phyloP scores from a whole-genome alignment of 805 yeast species.

The Metschnikowia drakensbergensis region DNA sequence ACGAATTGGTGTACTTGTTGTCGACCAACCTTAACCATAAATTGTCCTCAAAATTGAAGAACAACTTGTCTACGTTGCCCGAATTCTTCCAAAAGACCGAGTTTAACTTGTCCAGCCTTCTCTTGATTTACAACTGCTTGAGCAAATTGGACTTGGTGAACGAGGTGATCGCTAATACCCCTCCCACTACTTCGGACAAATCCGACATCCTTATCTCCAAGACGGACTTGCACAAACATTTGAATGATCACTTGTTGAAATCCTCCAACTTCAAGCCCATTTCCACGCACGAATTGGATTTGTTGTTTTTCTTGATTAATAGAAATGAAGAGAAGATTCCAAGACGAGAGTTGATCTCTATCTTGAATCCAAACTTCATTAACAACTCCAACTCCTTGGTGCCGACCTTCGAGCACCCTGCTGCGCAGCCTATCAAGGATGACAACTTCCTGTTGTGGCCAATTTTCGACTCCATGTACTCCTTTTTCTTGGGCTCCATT shows the following conservation, averaged over 20 bases:
- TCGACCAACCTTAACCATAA: conserved; percentile 40
- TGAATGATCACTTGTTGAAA: conserved; percentile 42
- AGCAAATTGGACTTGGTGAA: conserved; percentile 42
- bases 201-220: conserved; percentile 41
- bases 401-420: conserved; percentile 41
- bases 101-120: conserved; percentile 37
- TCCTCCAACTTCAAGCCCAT: conserved; percentile 42
- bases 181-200: conserved; percentile 40
- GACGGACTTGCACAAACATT: conserved; percentile 37
- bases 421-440: conserved; percentile 33
- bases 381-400: conserved; percentile 34
- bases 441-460: conserved; percentile 46
- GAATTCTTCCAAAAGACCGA: conserved; percentile 32
- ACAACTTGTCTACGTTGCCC: conserved; percentile 31
- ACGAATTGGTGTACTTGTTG: conserved; percentile 32
- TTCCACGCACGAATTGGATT: conserved; percentile 37
- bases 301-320: conserved; percentile 39
- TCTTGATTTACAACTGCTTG: conserved; percentile 39
- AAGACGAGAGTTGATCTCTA: conserved; percentile 39
- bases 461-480: conserved; percentile 69
- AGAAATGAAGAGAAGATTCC: conserved; percentile 36
- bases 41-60: conserved; percentile 35
- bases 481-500: conserved; percentile 84
- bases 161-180: conserved; percentile 44
- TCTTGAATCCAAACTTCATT: conserved; percentile 55